Evolutionary conservation across 202 grass and related monocot genomes (phyloP).

Genomic region (Zizania palustris): DNA sequence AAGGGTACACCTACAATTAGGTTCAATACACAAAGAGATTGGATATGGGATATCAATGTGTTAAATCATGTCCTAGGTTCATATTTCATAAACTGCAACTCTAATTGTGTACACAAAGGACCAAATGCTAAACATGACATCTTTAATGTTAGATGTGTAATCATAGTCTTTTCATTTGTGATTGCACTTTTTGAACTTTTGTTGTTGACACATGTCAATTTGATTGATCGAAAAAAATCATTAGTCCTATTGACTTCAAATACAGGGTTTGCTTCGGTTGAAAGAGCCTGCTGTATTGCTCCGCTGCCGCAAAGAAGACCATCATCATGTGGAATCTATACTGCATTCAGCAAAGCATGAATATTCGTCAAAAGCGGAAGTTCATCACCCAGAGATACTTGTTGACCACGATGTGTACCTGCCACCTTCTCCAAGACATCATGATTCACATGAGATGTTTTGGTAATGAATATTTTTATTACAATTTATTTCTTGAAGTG

Average conservation of each 20-base stretch:
- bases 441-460: slow-evolving; percentile 66
- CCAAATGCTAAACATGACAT: neutral
- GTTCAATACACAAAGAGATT: neutral
- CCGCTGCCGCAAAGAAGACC: slow-evolving; percentile 84
- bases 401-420: slow-evolving; percentile 77
- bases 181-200: too few species aligned
- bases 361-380: slow-evolving; percentile 83
- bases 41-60: neutral
- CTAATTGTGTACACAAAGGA: slow-evolving; percentile 5
- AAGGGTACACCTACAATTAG: neutral
- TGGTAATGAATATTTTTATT: slow-evolving; percentile 57
- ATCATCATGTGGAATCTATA: slow-evolving; percentile 65
- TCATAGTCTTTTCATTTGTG: neutral
- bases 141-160: neutral
- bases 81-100: neutral
- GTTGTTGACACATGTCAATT: neutral
- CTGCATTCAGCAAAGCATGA: slow-evolving; percentile 84
- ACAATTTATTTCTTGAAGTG: too few species aligned
- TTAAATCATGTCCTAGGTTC: neutral
- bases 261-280: slow-evolving; percentile 84
- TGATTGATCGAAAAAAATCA: neutral
- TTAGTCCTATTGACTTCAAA: slow-evolving; percentile 17
- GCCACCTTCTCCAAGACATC: slow-evolving; percentile 67
- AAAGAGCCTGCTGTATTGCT: slow-evolving; percentile 96
- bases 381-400: slow-evolving; percentile 74